These are phyloP conservation scores for Ensete ventricosum DNA, from an alignment of 176 grass and related monocot species.

Conservation along the genomic window DNA sequence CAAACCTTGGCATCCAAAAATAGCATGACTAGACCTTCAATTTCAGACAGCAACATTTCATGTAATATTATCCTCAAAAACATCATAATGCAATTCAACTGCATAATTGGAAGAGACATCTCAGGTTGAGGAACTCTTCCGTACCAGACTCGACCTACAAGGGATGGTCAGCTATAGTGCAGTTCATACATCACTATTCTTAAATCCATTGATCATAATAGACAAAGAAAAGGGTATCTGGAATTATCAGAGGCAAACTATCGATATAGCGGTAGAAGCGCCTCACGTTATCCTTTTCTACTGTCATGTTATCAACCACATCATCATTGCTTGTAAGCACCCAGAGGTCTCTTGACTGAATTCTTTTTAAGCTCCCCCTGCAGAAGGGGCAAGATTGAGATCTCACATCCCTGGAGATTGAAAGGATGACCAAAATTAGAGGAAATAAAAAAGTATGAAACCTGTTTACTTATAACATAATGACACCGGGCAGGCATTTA, in stretches of 20 bases:
- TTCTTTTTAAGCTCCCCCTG: slow-evolving; percentile 36
- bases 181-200: slow-evolving; percentile 4
- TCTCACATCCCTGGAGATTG: slow-evolving; percentile 23
- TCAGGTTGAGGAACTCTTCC: slow-evolving; percentile 6
- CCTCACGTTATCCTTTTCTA: slow-evolving; percentile 32
- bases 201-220: slow-evolving; percentile 30
- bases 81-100: background rate
- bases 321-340: slow-evolving; percentile 31
- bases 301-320: slow-evolving; percentile 25
- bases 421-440: background rate
- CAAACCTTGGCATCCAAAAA: background rate
- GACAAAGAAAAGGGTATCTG: slow-evolving; percentile 23
- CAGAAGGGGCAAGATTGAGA: slow-evolving; percentile 41
- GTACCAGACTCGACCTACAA: slow-evolving; percentile 20
- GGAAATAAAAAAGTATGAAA: background rate
- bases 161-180: slow-evolving; percentile 11
- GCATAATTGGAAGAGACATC: background rate
- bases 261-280: slow-evolving; percentile 30
- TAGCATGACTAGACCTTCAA: background rate
- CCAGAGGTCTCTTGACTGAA: slow-evolving; percentile 35
- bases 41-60: background rate
- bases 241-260: slow-evolving; percentile 27
- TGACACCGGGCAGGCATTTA: slow-evolving; percentile 1
- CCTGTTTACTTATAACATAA: background rate
- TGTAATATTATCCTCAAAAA: slow-evolving; percentile 1